Evolutionary conservation across 2,329 filamentous ascomycete genomes (phyloP).

Genomic region (Nannizzia gypsea): DNA sequence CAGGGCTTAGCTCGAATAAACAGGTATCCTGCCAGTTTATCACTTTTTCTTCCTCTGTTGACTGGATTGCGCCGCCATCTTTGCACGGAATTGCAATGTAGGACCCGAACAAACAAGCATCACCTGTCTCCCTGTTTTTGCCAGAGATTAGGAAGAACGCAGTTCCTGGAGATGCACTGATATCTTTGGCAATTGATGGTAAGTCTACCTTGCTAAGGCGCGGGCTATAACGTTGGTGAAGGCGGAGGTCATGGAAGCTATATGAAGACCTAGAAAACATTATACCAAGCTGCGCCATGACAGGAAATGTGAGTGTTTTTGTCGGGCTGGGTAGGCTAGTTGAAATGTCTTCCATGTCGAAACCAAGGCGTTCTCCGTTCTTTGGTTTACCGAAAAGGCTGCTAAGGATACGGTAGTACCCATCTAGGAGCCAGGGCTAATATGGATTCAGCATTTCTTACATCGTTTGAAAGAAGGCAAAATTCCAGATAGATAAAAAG

Average conservation of each 20-base stretch:
- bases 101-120: neutral
- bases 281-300: neutral
- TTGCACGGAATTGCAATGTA: neutral
- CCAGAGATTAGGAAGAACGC: neutral
- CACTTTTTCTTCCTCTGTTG: neutral
- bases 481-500: neutral
- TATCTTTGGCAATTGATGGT: neutral
- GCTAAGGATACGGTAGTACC: neutral
- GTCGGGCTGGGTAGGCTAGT: neutral
- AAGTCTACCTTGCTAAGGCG: neutral
- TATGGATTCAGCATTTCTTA: neutral
- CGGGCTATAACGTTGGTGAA: neutral
- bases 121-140: neutral
- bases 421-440: neutral
- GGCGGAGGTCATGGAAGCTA: neutral
- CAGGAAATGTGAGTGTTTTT: neutral
- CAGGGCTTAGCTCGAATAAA: neutral
- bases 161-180: neutral
- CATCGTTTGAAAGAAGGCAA: neutral
- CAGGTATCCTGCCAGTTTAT: neutral
- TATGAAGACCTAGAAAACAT: neutral
- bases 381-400: neutral
- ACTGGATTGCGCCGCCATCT: neutral
- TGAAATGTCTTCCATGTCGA: neutral
- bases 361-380: neutral